These are phyloP conservation scores for Pulveroboletus frians DNA, from an alignment of 768 basidiomycete species.

Conservation along the genomic window DNA sequence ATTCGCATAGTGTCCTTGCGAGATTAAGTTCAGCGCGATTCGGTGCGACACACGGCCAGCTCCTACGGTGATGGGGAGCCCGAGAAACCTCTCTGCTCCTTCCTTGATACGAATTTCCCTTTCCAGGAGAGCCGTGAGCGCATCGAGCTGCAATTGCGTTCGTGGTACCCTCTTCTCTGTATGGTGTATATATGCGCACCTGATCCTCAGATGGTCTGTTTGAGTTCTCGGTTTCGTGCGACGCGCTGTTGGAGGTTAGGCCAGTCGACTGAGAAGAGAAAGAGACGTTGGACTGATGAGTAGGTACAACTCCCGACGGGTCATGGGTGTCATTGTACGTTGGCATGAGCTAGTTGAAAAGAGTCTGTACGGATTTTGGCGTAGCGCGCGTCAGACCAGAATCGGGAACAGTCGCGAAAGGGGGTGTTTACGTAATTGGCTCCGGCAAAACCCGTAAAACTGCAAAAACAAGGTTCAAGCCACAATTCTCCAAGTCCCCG, in stretches of 20 bases:
- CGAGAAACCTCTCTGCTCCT: conserved; percentile 86
- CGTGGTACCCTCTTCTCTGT: conserved; percentile 1
- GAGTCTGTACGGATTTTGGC: too few relatives aligned
- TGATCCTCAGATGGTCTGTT: conserved; percentile 26
- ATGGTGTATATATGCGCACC: conserved; percentile 17
- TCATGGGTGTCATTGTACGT: conserved; percentile 27
- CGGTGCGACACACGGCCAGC: conserved; percentile 1
- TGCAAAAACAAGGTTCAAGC: conserved; percentile 30
- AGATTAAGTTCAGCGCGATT: conserved; percentile 6
- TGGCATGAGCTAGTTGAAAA: conserved; percentile 20
- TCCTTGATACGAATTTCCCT: conserved; percentile 82
- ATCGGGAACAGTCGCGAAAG: background rate
- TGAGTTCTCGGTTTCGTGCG: conserved; percentile 22
- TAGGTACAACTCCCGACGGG: conserved; percentile 10
- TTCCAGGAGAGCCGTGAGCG: conserved; percentile 61
- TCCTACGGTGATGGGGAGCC: conserved; percentile 53
- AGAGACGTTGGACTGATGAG: conserved; percentile 26
- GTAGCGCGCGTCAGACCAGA: background rate
- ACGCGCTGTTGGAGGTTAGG: conserved; percentile 19
- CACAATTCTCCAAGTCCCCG: conserved; percentile 40
- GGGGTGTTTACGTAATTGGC: background rate
- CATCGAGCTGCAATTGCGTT: conserved; percentile 48
- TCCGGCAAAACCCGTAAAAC: conserved; percentile 27
- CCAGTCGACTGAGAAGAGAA: conserved; percentile 29
- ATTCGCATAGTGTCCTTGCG: conserved; percentile 56